Base-by-base conservation (phyloP, 495 filamentous ascomycete species). In the Penicillium herquei region DNA sequence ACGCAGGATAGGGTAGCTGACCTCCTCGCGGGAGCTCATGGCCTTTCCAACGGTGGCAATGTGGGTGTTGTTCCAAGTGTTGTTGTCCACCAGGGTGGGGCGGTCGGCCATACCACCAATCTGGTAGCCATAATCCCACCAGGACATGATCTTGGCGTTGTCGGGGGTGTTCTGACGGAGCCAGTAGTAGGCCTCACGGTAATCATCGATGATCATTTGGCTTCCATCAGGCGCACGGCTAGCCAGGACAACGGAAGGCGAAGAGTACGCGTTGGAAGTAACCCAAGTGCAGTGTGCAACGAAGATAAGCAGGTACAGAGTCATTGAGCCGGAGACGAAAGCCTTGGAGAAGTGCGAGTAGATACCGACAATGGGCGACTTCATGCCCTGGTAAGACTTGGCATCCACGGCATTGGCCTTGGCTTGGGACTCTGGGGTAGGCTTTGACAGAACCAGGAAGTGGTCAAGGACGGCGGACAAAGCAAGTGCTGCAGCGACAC, bases 61-160 rank as follows among this genome's bases (percentile, higher is more conserved):
- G 70, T 99, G 95, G 11, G 95, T 99, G 77, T 99, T 99, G 76
- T 99, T 99, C 95, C 95, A 99, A 13, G 95, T 99, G 74, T 99
- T 99, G 78, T 99, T 99, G 77, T 99, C 95, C 16, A 99, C 95
- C 39, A 99, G 80, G 0, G 95, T 99, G 37, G 95, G 92, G 21
- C 95, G 86, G 71, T 99, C 95, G 35, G 95, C 95, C 95, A 99
- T 99, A 54, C 95, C 95, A 76, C 95, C 95, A 69, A 99, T 99
- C 75, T 99, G 95, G 76, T 99, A 99, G 49, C 95, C 95, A 61
- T 99, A 99, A 69, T 99, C 95, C 95, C 95, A 99, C 95, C 95
- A 99, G 13, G 91, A 92, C 95, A 98, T 98, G 66, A 99, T 89
- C 83, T 99, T 99, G 62, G 95, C 93, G 66, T 96, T 88, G 44